A percentile compares a stretch with the other conserved stretches of the same genome.
These are phyloP conservation scores for Aspergillus pseudotamarii DNA, from an alignment of 2,329 filamentous ascomycete genomes.

Conservation along the genomic window DNA sequence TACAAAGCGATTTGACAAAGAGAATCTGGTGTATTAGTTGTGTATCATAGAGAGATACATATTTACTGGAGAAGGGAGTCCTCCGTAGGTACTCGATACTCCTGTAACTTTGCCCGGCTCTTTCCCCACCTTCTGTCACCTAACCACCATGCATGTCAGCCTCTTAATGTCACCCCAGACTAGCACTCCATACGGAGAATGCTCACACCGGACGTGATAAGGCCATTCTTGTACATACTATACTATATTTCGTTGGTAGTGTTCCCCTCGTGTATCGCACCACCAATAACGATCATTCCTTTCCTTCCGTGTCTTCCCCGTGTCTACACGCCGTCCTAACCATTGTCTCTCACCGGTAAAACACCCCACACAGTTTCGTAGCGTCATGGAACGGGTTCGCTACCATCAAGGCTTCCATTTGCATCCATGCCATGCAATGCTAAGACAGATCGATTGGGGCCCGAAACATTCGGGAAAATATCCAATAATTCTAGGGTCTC, in stretches of 20 bases:
- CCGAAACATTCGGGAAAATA: constrained; percentile 8
- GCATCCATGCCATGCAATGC: not conserved
- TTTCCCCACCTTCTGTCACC: constrained; percentile 2
- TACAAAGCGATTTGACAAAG: not conserved
- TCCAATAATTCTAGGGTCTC: constrained; percentile 1
- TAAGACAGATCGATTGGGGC: not conserved
- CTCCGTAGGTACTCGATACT: not conserved
- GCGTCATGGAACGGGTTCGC: constrained; percentile 29
- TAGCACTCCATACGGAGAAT: constrained; percentile 3
- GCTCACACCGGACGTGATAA: not conserved
- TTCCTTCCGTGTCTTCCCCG: constrained; percentile 12
- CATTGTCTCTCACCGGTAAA: constrained; percentile 26
- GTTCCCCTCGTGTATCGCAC: not conserved
- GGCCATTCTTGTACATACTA: not conserved
- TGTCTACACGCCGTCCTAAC: constrained; percentile 20
- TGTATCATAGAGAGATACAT: not conserved
- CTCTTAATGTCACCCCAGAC: constrained; percentile 6
- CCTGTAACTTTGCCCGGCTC: not conserved
- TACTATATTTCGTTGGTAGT: not conserved
- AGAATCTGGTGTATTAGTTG: not conserved
- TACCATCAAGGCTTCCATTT: constrained; percentile 3
- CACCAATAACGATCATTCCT: constrained; percentile 2
- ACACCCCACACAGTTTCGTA: constrained; percentile 25
- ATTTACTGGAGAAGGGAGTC: no score
- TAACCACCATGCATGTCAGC: constrained; percentile 7